These are phyloP conservation scores for Sporisorium reilianum DNA, from an alignment of 1,284 basidiomycete species.

Conservation along the genomic window DNA sequence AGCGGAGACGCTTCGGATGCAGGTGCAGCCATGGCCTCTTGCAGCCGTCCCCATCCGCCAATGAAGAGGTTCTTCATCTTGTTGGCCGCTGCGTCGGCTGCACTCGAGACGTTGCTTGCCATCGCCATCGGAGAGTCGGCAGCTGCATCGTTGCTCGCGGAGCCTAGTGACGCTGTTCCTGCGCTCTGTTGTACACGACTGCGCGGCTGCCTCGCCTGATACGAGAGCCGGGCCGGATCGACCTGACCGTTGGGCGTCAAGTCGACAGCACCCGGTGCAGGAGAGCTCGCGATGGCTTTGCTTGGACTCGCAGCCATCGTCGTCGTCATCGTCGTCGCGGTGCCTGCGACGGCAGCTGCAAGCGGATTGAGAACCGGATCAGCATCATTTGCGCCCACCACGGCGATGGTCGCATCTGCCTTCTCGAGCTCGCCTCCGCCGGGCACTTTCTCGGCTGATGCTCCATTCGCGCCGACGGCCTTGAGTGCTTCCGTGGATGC, in stretches of 20 bases:
- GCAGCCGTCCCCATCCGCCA: conserved; percentile 55
- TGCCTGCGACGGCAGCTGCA: conserved; percentile 7
- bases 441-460: neutral
- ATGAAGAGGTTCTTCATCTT: conserved; percentile 55
- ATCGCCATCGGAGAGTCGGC: conserved; percentile 19
- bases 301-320: neutral
- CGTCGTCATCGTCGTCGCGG: neutral
- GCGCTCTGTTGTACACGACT: conserved; percentile 10
- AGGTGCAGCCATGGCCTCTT: conserved; percentile 51
- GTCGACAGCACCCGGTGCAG: conserved; percentile 38
- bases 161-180: conserved; percentile 1
- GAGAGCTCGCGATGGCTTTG: conserved; percentile 9
- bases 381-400: conserved; percentile 31
- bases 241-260: conserved; percentile 23
- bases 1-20: conserved; percentile 13
- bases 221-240: conserved; percentile 21
- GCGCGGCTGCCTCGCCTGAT: conserved; percentile 35
- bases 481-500: conserved; percentile 17
- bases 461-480: neutral
- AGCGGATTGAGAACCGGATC: conserved; percentile 46
- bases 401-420: conserved; percentile 26
- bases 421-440: conserved; percentile 37
- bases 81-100: conserved; percentile 42
- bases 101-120: conserved; percentile 32
- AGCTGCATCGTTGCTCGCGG: neutral